Conservation (phyloP, 2,329 filamentous ascomycete genomes). For the Hypomyces rosellus region DNA sequence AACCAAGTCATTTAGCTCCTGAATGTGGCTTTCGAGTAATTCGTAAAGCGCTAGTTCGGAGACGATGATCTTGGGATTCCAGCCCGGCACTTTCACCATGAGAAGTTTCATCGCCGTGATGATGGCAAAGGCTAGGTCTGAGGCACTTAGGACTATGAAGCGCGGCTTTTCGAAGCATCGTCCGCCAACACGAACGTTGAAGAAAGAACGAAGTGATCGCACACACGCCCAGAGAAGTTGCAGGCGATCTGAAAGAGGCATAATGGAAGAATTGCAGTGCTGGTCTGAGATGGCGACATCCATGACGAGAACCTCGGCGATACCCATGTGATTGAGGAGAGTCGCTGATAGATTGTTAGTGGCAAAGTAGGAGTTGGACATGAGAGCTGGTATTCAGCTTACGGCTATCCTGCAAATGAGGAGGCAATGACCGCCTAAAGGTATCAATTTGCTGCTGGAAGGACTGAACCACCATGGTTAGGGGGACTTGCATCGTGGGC, state of each 20-base stretch:
- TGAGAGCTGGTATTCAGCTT: constrained; percentile 11
- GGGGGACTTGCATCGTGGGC: constrained; percentile 31
- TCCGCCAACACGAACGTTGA: constrained; percentile 29
- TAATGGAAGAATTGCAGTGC: constrained; percentile 22
- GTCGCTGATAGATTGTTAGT: constrained; percentile 22
- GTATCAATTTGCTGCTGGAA: constrained; percentile 39
- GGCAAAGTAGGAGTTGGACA: no score
- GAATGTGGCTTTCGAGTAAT: constrained; percentile 23
- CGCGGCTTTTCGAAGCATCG: constrained; percentile 30
- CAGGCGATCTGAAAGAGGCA: constrained; percentile 34
- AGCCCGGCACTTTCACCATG: constrained; percentile 38
- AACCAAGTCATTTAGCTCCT: constrained; percentile 24
- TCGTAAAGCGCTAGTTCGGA: constrained; percentile 28
- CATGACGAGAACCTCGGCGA: constrained; percentile 42
- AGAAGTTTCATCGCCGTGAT: constrained; percentile 42
- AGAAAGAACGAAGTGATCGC: constrained; percentile 33
- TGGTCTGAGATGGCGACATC: constrained; percentile 39
- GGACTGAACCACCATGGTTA: constrained; percentile 35
- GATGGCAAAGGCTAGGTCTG: constrained; percentile 42
- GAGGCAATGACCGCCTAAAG: constrained; percentile 31
- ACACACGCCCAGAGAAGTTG: constrained; percentile 42
- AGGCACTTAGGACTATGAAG: constrained; percentile 38
- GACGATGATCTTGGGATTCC: constrained; percentile 34
- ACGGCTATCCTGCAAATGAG: constrained; percentile 30
- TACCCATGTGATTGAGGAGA: constrained; percentile 35